Base-by-base conservation (phyloP, 1,139 yeast genomes). In the Blastobotrys illinoisensis region DNA sequence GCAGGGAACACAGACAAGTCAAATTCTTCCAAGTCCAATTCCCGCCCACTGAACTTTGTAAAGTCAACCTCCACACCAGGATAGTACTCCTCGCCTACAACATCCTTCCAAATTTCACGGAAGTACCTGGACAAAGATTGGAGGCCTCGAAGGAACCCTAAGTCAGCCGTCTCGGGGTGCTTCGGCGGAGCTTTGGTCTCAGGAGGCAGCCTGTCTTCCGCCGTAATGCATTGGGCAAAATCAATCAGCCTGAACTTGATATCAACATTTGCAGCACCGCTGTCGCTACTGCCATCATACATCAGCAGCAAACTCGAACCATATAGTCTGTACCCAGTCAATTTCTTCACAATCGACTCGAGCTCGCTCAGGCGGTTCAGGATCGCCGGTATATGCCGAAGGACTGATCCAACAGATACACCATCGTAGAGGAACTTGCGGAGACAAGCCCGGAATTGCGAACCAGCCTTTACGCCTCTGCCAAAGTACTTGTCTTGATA, bases 181-280 rank as follows among this genome's bases (percentile, higher is more conserved):
- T 71, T 74, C 1, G 97, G 97, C 1, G 97, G 96, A 44, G 79
- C 81, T 3, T 76, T 75, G 7, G 73, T 73, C 46, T 65, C 62
- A 2, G 70, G 67, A 2, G 77, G 72, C 24, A 70, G 64, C 13
- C 69, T 68, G 60, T 81, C 83, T 44, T 81, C 86, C 5, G 83
- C 82, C n/a, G 91, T 86, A 21, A 89, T 86, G 64, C 96, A 87
- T 66, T 93, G 96, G 1, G 98, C 98, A 76, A 95, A 95, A 72
- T 95, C 99, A 61, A 95, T 93, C 57, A 95, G 79, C 59, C 90
- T 81, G 19, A 93, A 82, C 57, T 79, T 68, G 68, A 83, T 69
- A 14, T 43, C 49, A 20, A 52, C 32, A 16, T 36, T 43, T 13
- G 48, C 18, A n/a, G 40, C 13, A 18, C 51, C 40, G 14, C 16